These are phyloP conservation scores for Dalbergia oliveri DNA, from an alignment of 306 rosid genomes.

Conservation along the genomic window DNA sequence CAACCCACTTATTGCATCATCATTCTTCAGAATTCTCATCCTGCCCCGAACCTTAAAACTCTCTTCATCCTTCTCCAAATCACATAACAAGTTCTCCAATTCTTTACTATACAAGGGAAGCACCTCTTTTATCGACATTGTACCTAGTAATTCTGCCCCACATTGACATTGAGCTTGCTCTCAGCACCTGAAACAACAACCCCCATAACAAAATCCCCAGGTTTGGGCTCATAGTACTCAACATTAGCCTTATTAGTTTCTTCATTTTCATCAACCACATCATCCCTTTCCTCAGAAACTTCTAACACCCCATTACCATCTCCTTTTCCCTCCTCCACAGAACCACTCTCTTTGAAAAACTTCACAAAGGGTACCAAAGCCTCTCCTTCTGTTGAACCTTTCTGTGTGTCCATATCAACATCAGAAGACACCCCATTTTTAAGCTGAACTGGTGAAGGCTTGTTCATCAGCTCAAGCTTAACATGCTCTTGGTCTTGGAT, in stretches of 20 bases:
- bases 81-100: slow-evolving; percentile 73
- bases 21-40: slow-evolving; percentile 70
- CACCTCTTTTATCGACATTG: slow-evolving; percentile 89
- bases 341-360: slow-evolving; percentile 62
- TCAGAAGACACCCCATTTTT: slow-evolving; percentile 55
- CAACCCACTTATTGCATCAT: slow-evolving; percentile 55
- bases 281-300: slow-evolving; percentile 48
- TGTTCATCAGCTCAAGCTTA: slow-evolving; percentile 66
- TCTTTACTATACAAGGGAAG: slow-evolving; percentile 81
- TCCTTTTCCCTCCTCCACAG: slow-evolving; percentile 49
- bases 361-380: slow-evolving; percentile 74
- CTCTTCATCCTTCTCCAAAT: slow-evolving; percentile 55
- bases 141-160: slow-evolving; percentile 77
- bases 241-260: slow-evolving; percentile 52
- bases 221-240: slow-evolving; percentile 81
- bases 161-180: slow-evolving; percentile 77
- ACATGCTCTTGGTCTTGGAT: slow-evolving; percentile 62
- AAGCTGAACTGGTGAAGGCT: slow-evolving; percentile 60
- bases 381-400: slow-evolving; percentile 52
- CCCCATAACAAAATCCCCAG: slow-evolving; percentile 85
- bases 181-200: slow-evolving; percentile 85
- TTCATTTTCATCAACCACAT: slow-evolving; percentile 43
- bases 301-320: slow-evolving; percentile 40
- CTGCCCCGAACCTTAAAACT: slow-evolving; percentile 63
- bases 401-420: slow-evolving; percentile 45